Base-by-base conservation (phyloP, 768 basidiomycete species). In the Serendipita indica region DNA sequence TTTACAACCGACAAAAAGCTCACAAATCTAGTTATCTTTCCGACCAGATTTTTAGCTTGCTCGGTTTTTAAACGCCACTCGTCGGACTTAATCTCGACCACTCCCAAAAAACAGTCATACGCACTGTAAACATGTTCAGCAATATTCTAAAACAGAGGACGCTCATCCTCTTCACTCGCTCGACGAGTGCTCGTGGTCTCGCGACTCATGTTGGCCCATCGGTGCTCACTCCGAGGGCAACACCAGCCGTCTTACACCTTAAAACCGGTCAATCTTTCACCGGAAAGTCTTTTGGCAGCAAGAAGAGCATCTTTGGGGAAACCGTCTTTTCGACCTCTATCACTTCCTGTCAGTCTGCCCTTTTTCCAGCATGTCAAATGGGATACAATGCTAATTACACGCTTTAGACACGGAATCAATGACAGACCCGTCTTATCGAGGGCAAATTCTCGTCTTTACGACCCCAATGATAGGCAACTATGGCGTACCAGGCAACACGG, bases 311-410 rank as follows among this genome's bases (percentile, higher is more conserved):
- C 58, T 98, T 80, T 72, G 96, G 96, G 57, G 96, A 99, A 76
- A 96, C 94, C 1, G 96, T 99, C 28, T 99, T 99, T 72, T 94
- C 91, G 13, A 99, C 96, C 32, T 93, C 91, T 39, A 99, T 99
- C 69, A 99, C 96, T 0, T 96, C 92, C 37, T 99, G 92, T 91
- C 62, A 65, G 86, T 75, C 6, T 3, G 57, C 14, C 46, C 27
- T 58, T 59, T 57, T 20, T 30, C 12, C 33, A 28, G 57, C 4
- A 49, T 16, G 52, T 62, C 57, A 58, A 59, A 62, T 39, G 41
- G 43, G 3, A 49, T 64, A 57, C 59, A 16, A 6, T 52, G 13
- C 39, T 71, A 32, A 62, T 60, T 62, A 10, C 25, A 20, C 22
- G 12, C 45, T 37, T n/a, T 67, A 94, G 92, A 99, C 70, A 98